Evolutionary conservation across 78 protist species (phyloP), one percentile per base, ranked within the genome.

Genomic region (Cavenderia fasciculata): DNA sequence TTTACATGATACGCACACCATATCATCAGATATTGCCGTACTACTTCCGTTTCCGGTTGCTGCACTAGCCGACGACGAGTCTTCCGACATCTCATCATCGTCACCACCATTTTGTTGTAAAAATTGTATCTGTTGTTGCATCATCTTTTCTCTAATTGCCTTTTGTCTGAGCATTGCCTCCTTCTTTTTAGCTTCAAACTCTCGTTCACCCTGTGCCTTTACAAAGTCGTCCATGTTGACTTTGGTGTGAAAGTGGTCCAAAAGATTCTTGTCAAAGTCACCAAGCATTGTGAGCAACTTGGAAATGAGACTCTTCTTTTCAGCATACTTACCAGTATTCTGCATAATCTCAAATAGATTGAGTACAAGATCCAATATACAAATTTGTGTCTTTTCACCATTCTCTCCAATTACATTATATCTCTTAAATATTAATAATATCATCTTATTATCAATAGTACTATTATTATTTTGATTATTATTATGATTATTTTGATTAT

Each of bases 101-200:
- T 82, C 78, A 12, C 23, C 59, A 38, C 29, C 19, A 69, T 65
- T 68, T 2, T 52, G 52, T 43, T 68, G 59, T 19, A 82, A 6
- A 47, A 82, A 82, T 43, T 82, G 76, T 46, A 44, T 11, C 56
- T 82, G 90, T n/a, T 82, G 90, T 21, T 52, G 54, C 31, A 43
- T 68, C 90, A 82, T 82, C 61, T 68, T 82, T 43, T 72, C 74
- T 16, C 41, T 31, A n/a, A 82, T 82, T 27, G 61, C 76, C 27
- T 49, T 63, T 57, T 82, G 90, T 38, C 41, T 52, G 21, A 44
- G 66, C 4, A 56, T n/a, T 4, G 78, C 90, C 4, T 33, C 54
- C 33, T 82, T 51, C 61, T 56, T 82, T 36, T 47, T 82, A 21
- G 25, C 29, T 2, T 65, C 18, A 8, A 40, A 43, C 16, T 82